Evolutionary conservation across 257 asterid genomes (phyloP).

Genomic region (Petunia secreta): DNA sequence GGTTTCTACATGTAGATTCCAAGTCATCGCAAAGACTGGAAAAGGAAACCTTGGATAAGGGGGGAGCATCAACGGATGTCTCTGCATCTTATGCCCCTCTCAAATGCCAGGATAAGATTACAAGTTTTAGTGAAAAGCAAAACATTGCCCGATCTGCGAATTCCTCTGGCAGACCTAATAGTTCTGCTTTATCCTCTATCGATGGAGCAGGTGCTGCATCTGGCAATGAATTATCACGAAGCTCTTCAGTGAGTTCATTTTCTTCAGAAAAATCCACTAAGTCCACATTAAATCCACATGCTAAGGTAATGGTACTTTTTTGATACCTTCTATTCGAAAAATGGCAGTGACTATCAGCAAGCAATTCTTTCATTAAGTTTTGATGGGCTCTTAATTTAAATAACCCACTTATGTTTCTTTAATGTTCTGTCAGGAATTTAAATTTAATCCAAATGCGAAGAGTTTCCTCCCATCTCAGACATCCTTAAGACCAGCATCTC

Average conservation of each 20-base stretch:
- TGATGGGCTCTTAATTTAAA: background rate
- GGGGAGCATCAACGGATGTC: constrained; percentile 63
- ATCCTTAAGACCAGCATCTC: constrained; percentile 80
- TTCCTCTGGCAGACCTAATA: constrained; percentile 55
- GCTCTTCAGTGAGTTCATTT: constrained; percentile 83
- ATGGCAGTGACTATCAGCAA: background rate
- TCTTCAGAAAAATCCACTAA: constrained; percentile 89
- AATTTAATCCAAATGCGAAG: constrained; percentile 84
- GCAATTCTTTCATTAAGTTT: constrained; percentile 13
- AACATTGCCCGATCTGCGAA: constrained; percentile 41
- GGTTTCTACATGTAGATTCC: constrained; percentile 42
- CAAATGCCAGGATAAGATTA: constrained; percentile 56
- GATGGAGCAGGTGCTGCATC: constrained; percentile 71
- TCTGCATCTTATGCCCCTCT: constrained; percentile 61
- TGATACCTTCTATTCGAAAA: background rate
- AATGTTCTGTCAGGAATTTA: constrained; percentile 72
- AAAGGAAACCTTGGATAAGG: constrained; percentile 52
- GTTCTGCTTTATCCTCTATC: constrained; percentile 69
- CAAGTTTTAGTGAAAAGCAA: constrained; percentile 45
- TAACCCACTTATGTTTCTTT: background rate
- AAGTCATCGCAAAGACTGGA: constrained; percentile 40
- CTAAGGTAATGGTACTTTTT: constrained; percentile 62
- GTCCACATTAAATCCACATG: constrained; percentile 85
- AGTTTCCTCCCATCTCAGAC: constrained; percentile 78
- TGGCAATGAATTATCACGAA: constrained; percentile 73